Conservation (phyloP, 495 filamentous ascomycete genomes). For the Choiromyces venosus region DNA sequence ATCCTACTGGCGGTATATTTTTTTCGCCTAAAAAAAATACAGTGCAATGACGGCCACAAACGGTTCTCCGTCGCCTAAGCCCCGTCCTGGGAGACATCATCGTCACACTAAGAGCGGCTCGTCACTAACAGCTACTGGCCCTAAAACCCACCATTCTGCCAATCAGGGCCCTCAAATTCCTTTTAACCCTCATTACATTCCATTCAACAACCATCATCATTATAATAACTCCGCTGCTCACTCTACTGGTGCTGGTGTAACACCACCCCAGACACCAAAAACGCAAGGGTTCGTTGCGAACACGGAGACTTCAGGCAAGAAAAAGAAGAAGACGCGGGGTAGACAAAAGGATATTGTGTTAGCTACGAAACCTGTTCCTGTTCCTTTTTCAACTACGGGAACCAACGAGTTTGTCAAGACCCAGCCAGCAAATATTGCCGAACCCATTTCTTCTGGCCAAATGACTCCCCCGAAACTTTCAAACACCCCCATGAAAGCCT, state of each 20-base stretch:
- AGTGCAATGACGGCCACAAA: slow-evolving; percentile 30
- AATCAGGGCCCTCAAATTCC: slow-evolving; percentile 16
- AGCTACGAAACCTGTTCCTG: neutral
- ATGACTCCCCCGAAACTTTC: slow-evolving; percentile 23
- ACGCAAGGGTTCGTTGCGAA: slow-evolving; percentile 17
- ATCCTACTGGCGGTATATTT: slow-evolving; percentile 29
- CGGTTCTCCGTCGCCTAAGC: slow-evolving; percentile 33
- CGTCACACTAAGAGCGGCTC: slow-evolving; percentile 38
- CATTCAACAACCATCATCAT: slow-evolving; percentile 9
- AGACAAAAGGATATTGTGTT: neutral
- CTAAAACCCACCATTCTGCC: slow-evolving; percentile 20
- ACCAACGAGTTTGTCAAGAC: neutral
- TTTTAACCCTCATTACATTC: slow-evolving; percentile 23
- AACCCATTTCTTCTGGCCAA: slow-evolving; percentile 8
- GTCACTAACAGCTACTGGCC: slow-evolving; percentile 20
- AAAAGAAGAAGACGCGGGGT: slow-evolving; percentile 24
- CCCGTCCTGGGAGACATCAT: slow-evolving; percentile 31
- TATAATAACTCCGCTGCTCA: slow-evolving; percentile 22
- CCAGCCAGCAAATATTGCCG: neutral
- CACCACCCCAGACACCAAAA: slow-evolving; percentile 33
- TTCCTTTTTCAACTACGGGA: neutral
- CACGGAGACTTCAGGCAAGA: slow-evolving; percentile 23
- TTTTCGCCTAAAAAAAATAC: slow-evolving; percentile 22
- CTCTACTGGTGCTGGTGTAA: slow-evolving; percentile 12
- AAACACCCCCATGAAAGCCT: slow-evolving; percentile 55